Evolutionary conservation across 2,329 filamentous ascomycete species (phyloP), one percentile per base, ranked within the genome.

Genomic region (Colletotrichum sublineola): DNA sequence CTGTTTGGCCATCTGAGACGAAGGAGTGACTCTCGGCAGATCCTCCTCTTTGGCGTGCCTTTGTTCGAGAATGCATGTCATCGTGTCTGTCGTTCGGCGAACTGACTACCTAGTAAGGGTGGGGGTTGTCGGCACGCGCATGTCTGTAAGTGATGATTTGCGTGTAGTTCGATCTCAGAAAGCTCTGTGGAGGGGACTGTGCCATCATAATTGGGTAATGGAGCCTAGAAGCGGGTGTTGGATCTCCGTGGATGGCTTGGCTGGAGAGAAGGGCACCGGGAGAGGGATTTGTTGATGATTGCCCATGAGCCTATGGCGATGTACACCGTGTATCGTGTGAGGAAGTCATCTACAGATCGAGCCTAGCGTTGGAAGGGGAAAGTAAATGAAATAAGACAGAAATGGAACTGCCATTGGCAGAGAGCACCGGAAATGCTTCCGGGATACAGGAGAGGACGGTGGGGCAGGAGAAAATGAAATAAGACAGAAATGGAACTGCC

Each of bases 101-200:
- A 53, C 29, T 57, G 42, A 44, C 50, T 50, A 52, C 24, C 24
- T 24, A 24, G 14, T 18, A 15, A 14, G 12, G 12, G 50, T 44
- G 68, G 63, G 56, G 46, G 44, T 46, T 55, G 7, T 50, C 48
- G 24, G 48, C 42, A 56, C 36, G 50, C n/a, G 24, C 24, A 18
- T 31, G 20, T 24, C 9, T 62, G 29, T 20, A 40, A 63, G n/a
- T 63, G 57, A 20, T 36, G 29, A 24, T 24, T 24, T 24, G 24
- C 24, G 24, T 24, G 24, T 24, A 24, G 24, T 24, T 24, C 24
- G 24, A 24, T 24, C 24, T 14, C 14, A 29, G 12, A 20, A 20
- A 53, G 29, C 50, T 36, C 52, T 36, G 18, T n/a, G 18, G 20
- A 36, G 20, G 24, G 50, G 18, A n/a, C 2, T 12, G 9, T 56